Evolutionary conservation across 441 rosid species (phyloP), one percentile per base, ranked within the genome.

Genomic region (Eutrema salsugineum): DNA sequence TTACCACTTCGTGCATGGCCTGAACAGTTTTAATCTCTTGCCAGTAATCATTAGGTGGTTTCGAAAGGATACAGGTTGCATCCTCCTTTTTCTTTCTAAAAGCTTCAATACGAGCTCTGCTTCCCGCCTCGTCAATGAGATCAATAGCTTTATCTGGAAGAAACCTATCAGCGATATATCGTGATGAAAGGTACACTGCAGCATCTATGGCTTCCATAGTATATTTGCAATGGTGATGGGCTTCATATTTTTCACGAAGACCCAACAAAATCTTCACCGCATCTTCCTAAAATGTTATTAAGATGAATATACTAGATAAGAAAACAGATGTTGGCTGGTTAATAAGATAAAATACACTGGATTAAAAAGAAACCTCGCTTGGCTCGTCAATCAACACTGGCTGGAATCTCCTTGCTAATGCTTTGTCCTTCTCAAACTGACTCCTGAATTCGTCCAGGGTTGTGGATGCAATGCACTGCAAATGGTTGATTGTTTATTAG

Each of bases 1-100:
- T 82, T 94, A 95, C 99, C 95, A 87, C 88, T 79, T 95, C 96
- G 63, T 91, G 99, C 93, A 95, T 92, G 70, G 98, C 98, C 77
- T 85, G 89, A 80, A 92, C 97, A 71, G 96, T 81, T 83, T 87
- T 87, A 67, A 92, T 94, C 80, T 94, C 99, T 76, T 92, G 96
- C 98, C 99, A 92, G 78, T 95, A 95, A 79, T 92, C 98, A 76
- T 86, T 86, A 3, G 99, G 95, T 36, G 88, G 78, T 82, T 86
- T 82, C 5, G 95, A 87, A 47, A 95, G 99, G 80, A 92, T 86
- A 79, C 81, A 77, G 55, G 79, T 85, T 77, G 88, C 85, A 70
- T 88, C 85, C 75, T 92, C 95, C 78, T 84, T 95, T 83, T 84
- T 92, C 91, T 81, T 88, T 85, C 82, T 89, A 76, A 86, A 86